phyloP scores from a whole-genome alignment of 305 asterid species.

The Fraxinus latifolia region DNA sequence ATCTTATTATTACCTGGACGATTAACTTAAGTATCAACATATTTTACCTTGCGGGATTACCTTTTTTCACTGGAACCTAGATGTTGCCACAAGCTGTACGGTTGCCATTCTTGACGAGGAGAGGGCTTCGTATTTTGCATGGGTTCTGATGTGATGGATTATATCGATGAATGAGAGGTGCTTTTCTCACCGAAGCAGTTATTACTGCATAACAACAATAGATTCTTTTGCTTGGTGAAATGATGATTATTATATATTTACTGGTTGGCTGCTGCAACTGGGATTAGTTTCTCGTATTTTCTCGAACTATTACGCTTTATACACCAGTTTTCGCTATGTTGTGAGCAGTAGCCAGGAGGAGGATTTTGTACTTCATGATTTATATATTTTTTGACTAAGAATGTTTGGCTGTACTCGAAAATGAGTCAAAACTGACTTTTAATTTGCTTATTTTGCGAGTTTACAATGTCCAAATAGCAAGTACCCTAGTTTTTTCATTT shows the following conservation, averaged over 20 bases:
- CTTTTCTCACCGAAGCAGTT: constrained; percentile 4
- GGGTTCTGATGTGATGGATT: not conserved
- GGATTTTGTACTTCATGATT: not conserved
- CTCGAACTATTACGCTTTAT: not conserved
- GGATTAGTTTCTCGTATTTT: not conserved
- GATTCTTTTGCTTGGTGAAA: not conserved
- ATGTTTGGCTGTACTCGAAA: not conserved
- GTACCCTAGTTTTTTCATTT: not conserved
- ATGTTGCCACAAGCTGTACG: constrained; percentile 20
- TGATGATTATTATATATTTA: constrained; percentile 13
- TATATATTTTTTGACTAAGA: not conserved
- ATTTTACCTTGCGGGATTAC: not conserved
- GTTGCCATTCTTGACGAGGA: constrained; percentile 7
- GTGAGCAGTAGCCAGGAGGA: not conserved
- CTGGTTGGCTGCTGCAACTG: constrained; percentile 4
- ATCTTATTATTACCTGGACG: constrained; percentile 83
- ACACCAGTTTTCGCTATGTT: not conserved
- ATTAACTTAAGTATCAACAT: constrained; percentile 33
- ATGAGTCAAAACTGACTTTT: not conserved
- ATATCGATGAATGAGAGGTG: constrained; percentile 10
- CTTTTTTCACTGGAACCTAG: constrained; percentile 24
- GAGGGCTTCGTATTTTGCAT: not conserved
- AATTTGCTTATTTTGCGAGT: not conserved
- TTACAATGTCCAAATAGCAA: not conserved
- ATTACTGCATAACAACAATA: not conserved